Base-by-base conservation (phyloP, 495 filamentous ascomycete species). In the Podospora conica region DNA sequence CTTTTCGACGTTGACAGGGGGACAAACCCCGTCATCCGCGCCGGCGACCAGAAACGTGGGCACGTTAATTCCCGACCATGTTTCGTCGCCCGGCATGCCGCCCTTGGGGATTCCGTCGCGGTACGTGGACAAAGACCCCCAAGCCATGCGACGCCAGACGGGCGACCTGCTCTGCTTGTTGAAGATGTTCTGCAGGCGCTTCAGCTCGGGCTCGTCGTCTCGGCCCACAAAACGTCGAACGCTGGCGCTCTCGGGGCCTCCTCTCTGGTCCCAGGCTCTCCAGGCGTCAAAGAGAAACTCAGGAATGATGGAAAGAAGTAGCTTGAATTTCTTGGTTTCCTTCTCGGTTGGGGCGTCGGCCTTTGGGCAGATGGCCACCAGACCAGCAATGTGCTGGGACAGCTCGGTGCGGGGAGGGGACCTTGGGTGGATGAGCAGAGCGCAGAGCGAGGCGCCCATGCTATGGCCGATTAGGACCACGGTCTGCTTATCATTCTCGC, bases 401-500 rank as follows among this genome's bases (percentile, higher is more conserved):
- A 91, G 68, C 4, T 76, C 75, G 9, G 73, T 74, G 60, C 64
- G 69, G 40, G 71, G 68, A 3, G 82, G 73, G 0, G 82, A 84
- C 48, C 81, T 80, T 12, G 83, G 84, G 21, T 88, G 91, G 55
- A 91, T 88, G 48, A 98, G 80, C 18, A 90, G 75, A 48, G 88
- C 88, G 12, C 90, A 88, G 12, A 96, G 77, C 3, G 90, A 91
- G 67, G 89, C 90, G 11, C 94, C 94, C 83, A 97, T 87, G 69
- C 91, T 95, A 74, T 98, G 94, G 8, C 88, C 92, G 25, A 98
- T 84, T 21, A 97, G 74, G 21, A 97, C 83, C 11, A 97, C 85
- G 3, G 86, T 83, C 73, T 97, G 93, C 9, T 81, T 83, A n/a
- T 81, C 80, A 25, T 76, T 80, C 48, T 88, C 86, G 9, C 88